Evolutionary conservation across 495 filamentous ascomycete species (phyloP), one percentile per base, ranked within the genome.

Genomic region (Daldinia vernicosa): DNA sequence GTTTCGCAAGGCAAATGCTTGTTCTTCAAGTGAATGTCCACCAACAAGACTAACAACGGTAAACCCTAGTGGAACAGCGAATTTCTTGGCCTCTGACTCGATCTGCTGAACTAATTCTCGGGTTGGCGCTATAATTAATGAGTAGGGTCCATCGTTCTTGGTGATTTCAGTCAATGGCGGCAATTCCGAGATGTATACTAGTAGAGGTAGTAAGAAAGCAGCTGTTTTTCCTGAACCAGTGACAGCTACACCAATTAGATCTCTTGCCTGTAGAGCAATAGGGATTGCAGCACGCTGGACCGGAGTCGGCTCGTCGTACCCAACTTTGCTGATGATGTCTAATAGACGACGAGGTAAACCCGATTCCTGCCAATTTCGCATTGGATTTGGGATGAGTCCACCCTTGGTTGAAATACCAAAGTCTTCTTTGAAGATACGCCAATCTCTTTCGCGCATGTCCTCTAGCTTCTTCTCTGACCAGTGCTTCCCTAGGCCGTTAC

Each of bases 391-490:
- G 50, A 99, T 94, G 14, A 87, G 87, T 35, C 95, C 95, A 30
- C 88, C 87, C 79, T 97, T 97, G 17, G 94, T 98, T 39, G 87
- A 84, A 79, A 99, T 99, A 74, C 97, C 97, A 84, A 97, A 98
- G 76, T 99, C 95, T 81, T 98, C 96, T 83, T 98, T 98, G 86
- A 99, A 97, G 71, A 99, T 98, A 76, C 95, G 92, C 96, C 96
- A 99, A 78, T 99, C 95, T 75, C 95, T 86, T 83, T 98, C 94
- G 70, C 93, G 92, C 95, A 99, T 99, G 73, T 95, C 91, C 15
- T 95, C 92, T 73, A 99, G 80, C 66, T 85, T 90, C 88, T 99
- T 99, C 80, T 98, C 94, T 52, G 92, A 96, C 96, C 96, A 99
- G 79, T 99, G 96, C 82, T 95, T 95, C 6, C 90, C 88, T 52